Percentiles rank a stretch among this genome's conserved stretches.
phyloP scores from a whole-genome alignment of 305 asterid genomes.

The Ilex paraguariensis region DNA sequence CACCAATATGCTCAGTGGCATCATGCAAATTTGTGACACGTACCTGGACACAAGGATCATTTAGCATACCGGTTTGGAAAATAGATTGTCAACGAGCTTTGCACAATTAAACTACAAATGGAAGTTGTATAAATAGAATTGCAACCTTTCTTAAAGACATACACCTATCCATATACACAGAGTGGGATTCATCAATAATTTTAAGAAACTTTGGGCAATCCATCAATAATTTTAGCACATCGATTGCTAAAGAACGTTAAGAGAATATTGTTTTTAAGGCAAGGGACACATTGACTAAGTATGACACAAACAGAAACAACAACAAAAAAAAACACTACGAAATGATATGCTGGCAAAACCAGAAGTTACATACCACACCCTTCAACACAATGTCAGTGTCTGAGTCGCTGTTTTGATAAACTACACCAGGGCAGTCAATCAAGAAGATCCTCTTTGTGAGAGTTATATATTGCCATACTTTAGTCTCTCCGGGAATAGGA shows the following conservation, averaged over 20 bases:
- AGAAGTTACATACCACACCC: conserved; percentile 73
- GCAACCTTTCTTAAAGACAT: too few relatives aligned
- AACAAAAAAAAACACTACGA: neutral
- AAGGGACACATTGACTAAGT: conserved; percentile 1
- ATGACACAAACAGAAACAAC: conserved; percentile 5
- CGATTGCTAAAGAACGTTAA: neutral
- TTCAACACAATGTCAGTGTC: conserved; percentile 89
- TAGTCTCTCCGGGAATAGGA: conserved; percentile 97
- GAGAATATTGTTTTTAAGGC: neutral
- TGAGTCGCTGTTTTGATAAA: conserved; percentile 70
- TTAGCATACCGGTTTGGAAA: neutral
- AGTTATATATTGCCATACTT: conserved; percentile 97
- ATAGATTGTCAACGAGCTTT: neutral
- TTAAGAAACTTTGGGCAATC: neutral
- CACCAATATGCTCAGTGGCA: conserved; percentile 95
- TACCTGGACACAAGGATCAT: conserved; percentile 40
- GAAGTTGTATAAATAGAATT: too few relatives aligned
- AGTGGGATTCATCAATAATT: too few relatives aligned
- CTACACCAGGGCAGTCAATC: conserved; percentile 98
- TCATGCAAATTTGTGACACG: conserved; percentile 87
- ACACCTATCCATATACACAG: too few relatives aligned
- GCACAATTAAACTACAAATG: neutral
- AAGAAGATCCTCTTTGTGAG: conserved; percentile 86
- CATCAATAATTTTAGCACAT: neutral
- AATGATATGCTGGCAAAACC: neutral